Base-by-base conservation (phyloP, 108 stramenopile genomes). In the Nitzschia palea region DNA sequence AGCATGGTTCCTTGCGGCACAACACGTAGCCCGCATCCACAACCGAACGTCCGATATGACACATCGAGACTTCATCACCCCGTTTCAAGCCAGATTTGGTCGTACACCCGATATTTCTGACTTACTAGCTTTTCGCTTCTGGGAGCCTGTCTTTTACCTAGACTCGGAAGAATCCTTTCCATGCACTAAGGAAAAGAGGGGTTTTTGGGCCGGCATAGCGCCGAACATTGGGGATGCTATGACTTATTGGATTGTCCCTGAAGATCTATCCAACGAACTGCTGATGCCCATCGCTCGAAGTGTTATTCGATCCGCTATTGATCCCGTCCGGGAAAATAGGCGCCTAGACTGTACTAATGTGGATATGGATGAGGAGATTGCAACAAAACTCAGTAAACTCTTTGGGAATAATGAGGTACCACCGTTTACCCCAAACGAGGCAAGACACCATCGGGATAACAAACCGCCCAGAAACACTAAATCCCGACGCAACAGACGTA, bases 161-260 rank as follows among this genome's bases (percentile, higher is more conserved):
- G 68, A 31, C 45, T n/a, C 12, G n/a, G 44, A 44, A 5, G n/a
- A 18, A 18, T 18, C 57, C 31, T 69, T 69, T 47, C 68, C 68
- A 12, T 25, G 4, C n/a, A 63, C 37, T 4, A 29, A 17, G 26
- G 48, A 63, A 17, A 44, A 44, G 17, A 3, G 9, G 2, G 76
- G 76, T n/a, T 29, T 32, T 10, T 77, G 45, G 30, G 55, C 56
- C 26, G 74, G 74, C 50, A 28, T 79, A 27, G 61, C 73, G 2
- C 36, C 64, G 8, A 28, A 69, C 52, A 70, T 74, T 2, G 78
- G 78, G 9, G 34, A 79, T 34, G 36, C 44, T 14, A 40, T 79
- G 54, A 74, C 73, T 0, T 74, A 50, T n/a, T 35, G 44, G 55
- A 65, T 79, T 18, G 8, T 10, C 37, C 10, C 8, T 14, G 37